These are phyloP conservation scores for Ceratocystis cacaofunesta DNA, from an alignment of 2,329 filamentous ascomycete species.

Conservation along the genomic window DNA sequence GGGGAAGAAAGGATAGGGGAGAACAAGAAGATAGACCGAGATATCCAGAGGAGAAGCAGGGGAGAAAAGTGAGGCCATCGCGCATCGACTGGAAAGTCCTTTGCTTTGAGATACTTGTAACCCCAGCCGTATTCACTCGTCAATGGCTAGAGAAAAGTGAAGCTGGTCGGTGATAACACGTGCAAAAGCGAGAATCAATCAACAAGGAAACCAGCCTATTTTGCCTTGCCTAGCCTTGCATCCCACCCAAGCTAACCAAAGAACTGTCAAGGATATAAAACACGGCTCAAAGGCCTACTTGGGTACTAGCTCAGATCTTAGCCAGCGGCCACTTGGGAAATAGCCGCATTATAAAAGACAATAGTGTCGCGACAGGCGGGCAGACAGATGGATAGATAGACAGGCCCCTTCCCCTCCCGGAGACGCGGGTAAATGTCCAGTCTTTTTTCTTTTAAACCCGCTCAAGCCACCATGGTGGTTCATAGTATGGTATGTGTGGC, in stretches of 20 bases:
- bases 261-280: background rate
- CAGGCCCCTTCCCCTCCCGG: background rate
- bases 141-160: background rate
- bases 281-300: slow-evolving; percentile 1
- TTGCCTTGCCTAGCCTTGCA: too few relatives aligned
- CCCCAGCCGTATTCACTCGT: too few relatives aligned
- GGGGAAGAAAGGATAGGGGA: background rate
- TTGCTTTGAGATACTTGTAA: too few relatives aligned
- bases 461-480: too few relatives aligned
- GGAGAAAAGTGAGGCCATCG: too few relatives aligned
- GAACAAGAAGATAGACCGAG: too few relatives aligned
- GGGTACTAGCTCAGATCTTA: background rate
- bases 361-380: background rate
- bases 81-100: too few relatives aligned
- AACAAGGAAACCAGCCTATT: background rate
- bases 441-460: background rate
- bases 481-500: background rate
- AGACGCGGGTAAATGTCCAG: background rate
- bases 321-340: background rate
- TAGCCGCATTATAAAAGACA: slow-evolving; percentile 3
- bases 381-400: too few relatives aligned
- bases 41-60: too few relatives aligned
- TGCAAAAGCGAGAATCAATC: background rate
- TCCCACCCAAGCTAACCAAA: background rate
- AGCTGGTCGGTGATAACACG: background rate